Percentiles rank a stretch among this genome's conserved stretches.
phyloP scores from a whole-genome alignment of 768 basidiomycete genomes.

The Thelephora ganbajun region DNA sequence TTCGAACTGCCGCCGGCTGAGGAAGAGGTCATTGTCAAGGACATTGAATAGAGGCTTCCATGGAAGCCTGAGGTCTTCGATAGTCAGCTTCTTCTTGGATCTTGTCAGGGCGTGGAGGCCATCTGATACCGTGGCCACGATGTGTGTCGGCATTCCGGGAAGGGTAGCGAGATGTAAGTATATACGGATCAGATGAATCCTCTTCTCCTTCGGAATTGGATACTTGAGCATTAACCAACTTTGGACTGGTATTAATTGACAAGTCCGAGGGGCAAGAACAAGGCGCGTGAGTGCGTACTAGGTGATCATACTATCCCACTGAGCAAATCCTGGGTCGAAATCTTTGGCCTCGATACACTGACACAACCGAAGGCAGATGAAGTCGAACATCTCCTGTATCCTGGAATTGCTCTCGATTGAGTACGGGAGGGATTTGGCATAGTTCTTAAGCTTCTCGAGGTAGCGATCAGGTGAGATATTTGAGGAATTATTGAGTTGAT shows the following conservation, averaged over 20 bases:
- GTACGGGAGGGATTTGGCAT: conserved; percentile 60
- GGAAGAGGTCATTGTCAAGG: conserved; percentile 61
- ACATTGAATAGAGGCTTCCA: conserved; percentile 72
- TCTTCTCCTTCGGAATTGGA: conserved; percentile 69
- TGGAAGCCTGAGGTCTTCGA: conserved; percentile 69
- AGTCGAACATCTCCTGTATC: conserved; percentile 66
- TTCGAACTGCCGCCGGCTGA: conserved; percentile 64
- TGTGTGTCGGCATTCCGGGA: conserved; percentile 63
- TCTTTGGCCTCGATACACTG: conserved; percentile 73
- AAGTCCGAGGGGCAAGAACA: conserved; percentile 3
- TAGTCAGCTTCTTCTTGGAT: conserved; percentile 61
- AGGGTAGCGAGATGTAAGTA: conserved; percentile 65
- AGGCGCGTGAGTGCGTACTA: conserved; percentile 34
- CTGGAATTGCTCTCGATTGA: conserved; percentile 60
- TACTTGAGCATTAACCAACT: conserved; percentile 76
- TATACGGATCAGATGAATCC: conserved; percentile 59
- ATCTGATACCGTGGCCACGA: conserved; percentile 55
- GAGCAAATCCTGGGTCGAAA: conserved; percentile 65
- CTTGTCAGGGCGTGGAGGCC: conserved; percentile 42
- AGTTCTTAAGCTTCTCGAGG: conserved; percentile 45
- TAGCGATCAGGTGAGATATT: conserved; percentile 28
- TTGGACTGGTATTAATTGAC: conserved; percentile 15
- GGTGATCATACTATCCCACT: conserved; percentile 68
- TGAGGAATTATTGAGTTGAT: conserved; percentile 12
- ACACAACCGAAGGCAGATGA: conserved; percentile 49